A percentile compares a stretch with the other conserved stretches of the same genome.
Evolutionary conservation across 345 rosid species (phyloP).

Genomic region (Barbarea vulgaris): DNA sequence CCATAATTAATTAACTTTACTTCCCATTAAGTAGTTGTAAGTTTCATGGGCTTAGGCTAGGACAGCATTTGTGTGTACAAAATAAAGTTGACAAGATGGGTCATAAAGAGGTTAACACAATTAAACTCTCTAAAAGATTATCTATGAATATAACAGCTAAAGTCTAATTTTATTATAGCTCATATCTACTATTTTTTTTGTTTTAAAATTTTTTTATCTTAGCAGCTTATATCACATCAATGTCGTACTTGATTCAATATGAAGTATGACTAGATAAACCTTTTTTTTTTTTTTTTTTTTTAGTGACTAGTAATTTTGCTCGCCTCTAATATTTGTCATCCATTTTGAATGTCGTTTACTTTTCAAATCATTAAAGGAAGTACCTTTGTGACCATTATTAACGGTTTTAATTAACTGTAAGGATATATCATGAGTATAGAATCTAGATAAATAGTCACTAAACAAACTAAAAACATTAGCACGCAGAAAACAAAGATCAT

Average conservation of each 20-base stretch:
- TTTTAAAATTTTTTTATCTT: neutral
- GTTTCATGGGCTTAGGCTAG: conserved; percentile 5
- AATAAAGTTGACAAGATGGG: conserved; percentile 39
- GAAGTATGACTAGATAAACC: too few relatives aligned
- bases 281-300: neutral
- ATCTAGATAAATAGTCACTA: neutral
- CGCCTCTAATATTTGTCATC: neutral
- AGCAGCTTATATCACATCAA: conserved; percentile 26
- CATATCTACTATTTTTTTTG: neutral
- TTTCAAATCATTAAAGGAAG: neutral
- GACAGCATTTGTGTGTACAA: conserved; percentile 17
- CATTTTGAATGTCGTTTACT: too few relatives aligned
- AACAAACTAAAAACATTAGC: neutral
- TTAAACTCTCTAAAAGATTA: conserved; percentile 13
- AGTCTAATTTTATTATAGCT: conserved; percentile 19
- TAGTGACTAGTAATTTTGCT: conserved; percentile 9
- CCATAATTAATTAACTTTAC: conserved; percentile 33
- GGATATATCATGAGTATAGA: neutral
- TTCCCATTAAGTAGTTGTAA: conserved; percentile 11
- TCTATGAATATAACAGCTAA: conserved; percentile 9
- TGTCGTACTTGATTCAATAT: conserved; percentile 17
- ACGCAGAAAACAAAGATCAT: neutral
- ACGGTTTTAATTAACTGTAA: neutral
- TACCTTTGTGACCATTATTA: neutral
- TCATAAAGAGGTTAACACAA: conserved; percentile 23